Evolutionary conservation across 192 early-diverging fungal species (phyloP), one percentile per base, ranked within the genome.

Genomic region (Coemansia sp.): DNA sequence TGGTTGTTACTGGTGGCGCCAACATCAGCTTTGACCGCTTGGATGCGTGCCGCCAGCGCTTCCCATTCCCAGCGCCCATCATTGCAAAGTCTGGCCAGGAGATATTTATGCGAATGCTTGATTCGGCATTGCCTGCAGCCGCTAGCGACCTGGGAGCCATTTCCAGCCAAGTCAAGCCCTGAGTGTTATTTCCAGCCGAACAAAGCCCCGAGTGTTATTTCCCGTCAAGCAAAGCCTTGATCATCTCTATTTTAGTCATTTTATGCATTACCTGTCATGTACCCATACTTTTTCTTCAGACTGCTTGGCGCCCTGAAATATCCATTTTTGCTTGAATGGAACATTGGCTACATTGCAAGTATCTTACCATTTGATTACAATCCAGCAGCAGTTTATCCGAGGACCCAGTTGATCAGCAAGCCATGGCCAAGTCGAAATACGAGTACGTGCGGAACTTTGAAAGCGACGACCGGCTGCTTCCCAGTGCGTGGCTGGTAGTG

Each of bases 381-480:
- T 35, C 32, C 6, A 35, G 32, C 32, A 35, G 7, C 32, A 35
- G 32, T 35, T 35, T 6, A 35, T 35, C 32, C 32, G 32, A 35
- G 32, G 32, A 35, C 6, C 32, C 32, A 35, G 32, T 35, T 35
- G 7, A 35, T 35, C 32, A 35, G 6, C 32, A 35, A 35, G 32
- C 32, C 38, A 94, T 94, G 94, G 94, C 94, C n/a, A 93, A 93
- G 60, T 93, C 91, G 45, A 92, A 91, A 66, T 96, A 90, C 72
- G 92, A 93, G 71, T 96, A 96, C 65, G 94, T 96, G 27, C 89
- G 87, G 59, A 74, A 86, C 57, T 98, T 96, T 84, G 96, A 98
- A 79, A 82, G 61, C 19, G 83, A 90, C 60, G 85, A 87, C 63
- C 82, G 73, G 5, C 80, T 96, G 10, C 85, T 97, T 41, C 91